Conservation (phyloP, 768 basidiomycete species). For the Lactarius vividus region DNA sequence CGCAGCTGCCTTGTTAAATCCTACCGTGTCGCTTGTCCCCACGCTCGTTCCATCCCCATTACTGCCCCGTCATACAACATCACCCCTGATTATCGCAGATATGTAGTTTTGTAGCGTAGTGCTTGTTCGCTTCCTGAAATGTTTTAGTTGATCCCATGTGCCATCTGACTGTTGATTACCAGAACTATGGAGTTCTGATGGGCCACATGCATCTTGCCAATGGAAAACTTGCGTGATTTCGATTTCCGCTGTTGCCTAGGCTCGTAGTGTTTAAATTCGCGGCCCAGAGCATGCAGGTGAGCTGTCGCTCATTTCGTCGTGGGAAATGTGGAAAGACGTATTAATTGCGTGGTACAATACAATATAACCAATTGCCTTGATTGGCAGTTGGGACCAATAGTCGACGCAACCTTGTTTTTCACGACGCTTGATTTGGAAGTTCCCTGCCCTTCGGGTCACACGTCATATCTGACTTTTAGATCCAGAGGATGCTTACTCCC, state of each 20-base stretch:
- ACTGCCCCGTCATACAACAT: conserved; percentile 26
- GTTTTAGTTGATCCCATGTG: conserved; percentile 17
- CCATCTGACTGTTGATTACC: conserved; percentile 3
- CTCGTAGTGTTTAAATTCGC: not conserved
- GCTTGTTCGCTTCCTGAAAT: conserved; percentile 27
- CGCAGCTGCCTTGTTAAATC: conserved; percentile 5
- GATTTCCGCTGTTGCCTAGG: conserved; percentile 6
- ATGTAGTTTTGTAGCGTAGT: conserved; percentile 38
- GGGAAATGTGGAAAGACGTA: not conserved
- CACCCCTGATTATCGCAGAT: conserved; percentile 29
- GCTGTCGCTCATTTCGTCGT: not conserved
- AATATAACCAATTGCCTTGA: no score
- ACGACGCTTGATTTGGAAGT: not conserved
- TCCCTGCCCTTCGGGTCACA: not conserved
- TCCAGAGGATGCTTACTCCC: not conserved
- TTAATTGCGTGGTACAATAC: not conserved
- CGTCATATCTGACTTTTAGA: not conserved
- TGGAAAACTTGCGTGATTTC: not conserved
- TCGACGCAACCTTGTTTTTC: conserved; percentile 1
- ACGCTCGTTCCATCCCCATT: not conserved
- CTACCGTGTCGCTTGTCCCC: conserved; percentile 16
- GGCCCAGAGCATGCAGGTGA: not conserved
- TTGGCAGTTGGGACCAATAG: no score
- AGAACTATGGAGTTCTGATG: conserved; percentile 7
- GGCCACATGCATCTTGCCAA: not conserved